Base-by-base conservation (phyloP, 2,329 filamentous ascomycete genomes). In the Monilinia aucupariae region DNA sequence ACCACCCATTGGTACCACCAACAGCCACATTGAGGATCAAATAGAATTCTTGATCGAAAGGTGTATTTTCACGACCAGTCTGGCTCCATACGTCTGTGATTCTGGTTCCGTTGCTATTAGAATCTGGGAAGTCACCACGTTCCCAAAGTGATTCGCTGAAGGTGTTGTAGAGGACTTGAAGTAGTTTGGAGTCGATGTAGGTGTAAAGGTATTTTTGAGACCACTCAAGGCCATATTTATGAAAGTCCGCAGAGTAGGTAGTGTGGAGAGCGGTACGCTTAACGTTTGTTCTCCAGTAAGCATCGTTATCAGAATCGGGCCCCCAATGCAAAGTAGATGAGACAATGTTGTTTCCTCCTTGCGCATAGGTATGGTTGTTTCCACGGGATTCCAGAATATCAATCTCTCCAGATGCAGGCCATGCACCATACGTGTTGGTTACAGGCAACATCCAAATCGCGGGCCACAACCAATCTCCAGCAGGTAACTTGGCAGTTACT, bases 361-460 rank as follows among this genome's bases (percentile, higher is more conserved):
- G 85, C 0, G 75, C 75, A 72, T 93, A 92, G 0, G 84, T 86
- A 77, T 86, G 84, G 76, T 93, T 91, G 79, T 96, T 96, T 64
- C 91, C 91, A 63, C 91, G 88, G 34, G 85, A 86, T 76, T 94
- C 90, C 71, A 85, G 78, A 61, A 96, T 90, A 73, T 96, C 91
- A 59, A 96, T 94, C 76, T 94, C 90, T 52, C 91, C 91, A 10
- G 89, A 92, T 9, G 79, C 76, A 1, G 91, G 91, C 91, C 91
- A 96, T 1, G 81, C 71, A 1, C 91, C 91, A 73, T 94, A 96
- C 0, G 79, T 85, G 61, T 85, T 80, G 50, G 87, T 79, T 53
- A 84, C 85, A 1, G 91, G 91, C 79, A 94, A 80, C 88, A 96
- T 90, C 89, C 89, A 92, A 71, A 96, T 93, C n/a, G 90, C 90